Base-by-base conservation (phyloP, 495 filamentous ascomycete genomes). In the Aspergillus haitiensis region DNA sequence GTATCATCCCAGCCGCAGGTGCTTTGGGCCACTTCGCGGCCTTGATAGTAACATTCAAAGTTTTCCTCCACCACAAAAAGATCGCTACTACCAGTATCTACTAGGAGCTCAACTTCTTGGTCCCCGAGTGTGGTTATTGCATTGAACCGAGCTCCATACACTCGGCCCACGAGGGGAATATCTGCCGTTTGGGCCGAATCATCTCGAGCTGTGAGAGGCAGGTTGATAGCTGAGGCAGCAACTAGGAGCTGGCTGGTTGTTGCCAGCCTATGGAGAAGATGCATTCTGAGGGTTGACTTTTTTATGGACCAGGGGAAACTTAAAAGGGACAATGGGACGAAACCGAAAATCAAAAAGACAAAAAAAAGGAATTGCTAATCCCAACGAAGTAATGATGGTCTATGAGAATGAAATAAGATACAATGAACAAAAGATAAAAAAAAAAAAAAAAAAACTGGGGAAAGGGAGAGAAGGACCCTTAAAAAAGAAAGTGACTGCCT, bases 31-130 rank as follows among this genome's bases (percentile, higher is more conserved):
- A 73, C 56, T 1, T 49, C 35, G 0, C 61, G 48, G 27, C 72
- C 57, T 1, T 53, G 46, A 1, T 59, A 47, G 34, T 80, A 63
- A 61, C 86, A 89, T 11, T 63, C 52, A 54, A 80, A 87, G 12
- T 72, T 70, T 6, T 67, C 59, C 36, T 75, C 63, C 15, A 79
- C 74, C 11, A 88, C 64, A 78, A 84, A 88, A 7, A 83, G 85
- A 62, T 89, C 86, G 60, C 75, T 79, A 59, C 80, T 84, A 6
- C 86, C 85, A 13, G 84, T 88, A 64, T 88, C 86, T 49, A 89
- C 71, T 31, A 82, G 76, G 12, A 82, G 66, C 6, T 74, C 59
- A 61, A 86, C 82, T 1, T 67, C 76, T 27, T 70, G 66, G 31
- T 58, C 63, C 16, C 64, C 67, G 21, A 73, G 58, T 0, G 58